Base-by-base conservation (phyloP, 1,284 basidiomycete species). In the Takashimella koratensis region DNA sequence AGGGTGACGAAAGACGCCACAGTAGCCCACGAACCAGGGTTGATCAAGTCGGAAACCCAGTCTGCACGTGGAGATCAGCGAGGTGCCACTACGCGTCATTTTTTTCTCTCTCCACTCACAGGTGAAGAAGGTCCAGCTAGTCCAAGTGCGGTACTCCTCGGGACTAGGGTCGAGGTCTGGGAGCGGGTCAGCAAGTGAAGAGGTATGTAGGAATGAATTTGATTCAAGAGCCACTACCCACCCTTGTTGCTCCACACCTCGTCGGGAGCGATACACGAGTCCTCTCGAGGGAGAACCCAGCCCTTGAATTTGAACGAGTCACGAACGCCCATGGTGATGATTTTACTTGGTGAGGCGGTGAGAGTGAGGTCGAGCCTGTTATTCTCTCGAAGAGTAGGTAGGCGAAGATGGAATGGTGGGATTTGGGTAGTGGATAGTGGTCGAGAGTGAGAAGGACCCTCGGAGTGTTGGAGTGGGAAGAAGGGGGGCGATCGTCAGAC, bases 151-250 rank as follows among this genome's bases (percentile, higher is more conserved):
- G 46, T 68, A 56, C 26, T 69, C 67, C 11, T 48, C 26, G 13
- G 69, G 68, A 8, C 62, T 53, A 0, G 72, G 70, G 51, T 73
- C 72, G 60, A 68, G 67, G 58, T 73, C 69, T 71, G 53, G 4
- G 21, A 12, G 24, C 46, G 43, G 30, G 20, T 48, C 44, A 30
- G 36, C 41, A 36, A 36, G 10, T 8, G 8, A 8, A 16, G 16
- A 36, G 30, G 10, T 16, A 36, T 36, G 30, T 8, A 8, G 30
- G n/a, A n/a, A n/a, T n/a, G n/a, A n/a, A 36, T 36, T 8, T 36
- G 30, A 36, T 36, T 36, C 10, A 36, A 36, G 30, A 36, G 16
- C 30, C 8, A 36, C 27, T 36, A 53, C 63, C 42, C 36, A 68
- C 68, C 70, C 56, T 67, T 66, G 60, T 72, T 72, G 49, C 56